Conservation (phyloP, 768 basidiomycete genomes). For the Mycena indigotica region DNA sequence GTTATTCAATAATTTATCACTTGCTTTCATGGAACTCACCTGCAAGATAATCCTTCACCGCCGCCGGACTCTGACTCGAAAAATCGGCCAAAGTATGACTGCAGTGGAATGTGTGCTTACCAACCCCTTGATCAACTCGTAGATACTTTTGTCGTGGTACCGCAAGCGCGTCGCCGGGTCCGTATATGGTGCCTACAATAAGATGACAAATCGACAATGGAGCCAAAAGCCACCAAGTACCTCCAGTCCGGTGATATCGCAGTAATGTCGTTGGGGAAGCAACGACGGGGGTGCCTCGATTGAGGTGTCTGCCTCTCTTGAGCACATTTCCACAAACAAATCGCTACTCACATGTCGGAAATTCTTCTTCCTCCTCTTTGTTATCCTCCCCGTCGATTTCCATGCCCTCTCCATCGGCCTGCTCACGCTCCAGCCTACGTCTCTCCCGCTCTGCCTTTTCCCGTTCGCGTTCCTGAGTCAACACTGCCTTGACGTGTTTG, state of each 20-base stretch:
- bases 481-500: slow-evolving; percentile 78
- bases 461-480: slow-evolving; percentile 77
- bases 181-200: slow-evolving; percentile 72
- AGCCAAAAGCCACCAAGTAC: slow-evolving; percentile 34
- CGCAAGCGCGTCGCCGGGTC: slow-evolving; percentile 79
- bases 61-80: slow-evolving; percentile 57
- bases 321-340: background rate
- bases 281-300: slow-evolving; percentile 87
- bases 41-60: slow-evolving; percentile 76
- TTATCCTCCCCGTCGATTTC: slow-evolving; percentile 52
- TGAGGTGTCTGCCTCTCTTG: slow-evolving; percentile 57
- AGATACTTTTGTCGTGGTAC: slow-evolving; percentile 87
- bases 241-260: slow-evolving; percentile 86
- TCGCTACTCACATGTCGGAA: slow-evolving; percentile 64
- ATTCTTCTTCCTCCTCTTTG: slow-evolving; percentile 52
- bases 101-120: slow-evolving; percentile 42
- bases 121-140: slow-evolving; percentile 75
- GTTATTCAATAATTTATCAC: too few relatives aligned
- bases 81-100: background rate
- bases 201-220: background rate
- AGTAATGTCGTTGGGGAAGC: slow-evolving; percentile 73
- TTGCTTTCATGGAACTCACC: too few relatives aligned
- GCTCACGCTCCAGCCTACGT: slow-evolving; percentile 50
- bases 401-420: slow-evolving; percentile 57
- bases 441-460: slow-evolving; percentile 70